Percentiles rank a stretch among this genome's conserved stretches.
Conservation (phyloP, 139 green algal species). For the Mesostigma viride region DNA sequence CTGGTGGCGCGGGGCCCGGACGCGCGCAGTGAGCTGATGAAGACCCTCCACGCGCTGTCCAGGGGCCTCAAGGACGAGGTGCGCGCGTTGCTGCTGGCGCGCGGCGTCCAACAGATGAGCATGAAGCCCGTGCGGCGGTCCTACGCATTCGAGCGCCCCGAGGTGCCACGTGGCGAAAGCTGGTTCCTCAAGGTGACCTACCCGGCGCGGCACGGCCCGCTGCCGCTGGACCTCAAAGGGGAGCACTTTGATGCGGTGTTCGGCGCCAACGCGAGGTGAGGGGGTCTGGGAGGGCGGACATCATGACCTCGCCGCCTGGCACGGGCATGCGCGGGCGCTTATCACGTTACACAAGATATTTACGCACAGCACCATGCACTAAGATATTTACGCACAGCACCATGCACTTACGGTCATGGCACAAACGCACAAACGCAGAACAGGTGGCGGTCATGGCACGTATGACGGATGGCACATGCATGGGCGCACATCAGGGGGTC, state of each 20-base stretch:
- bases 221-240: constrained; percentile 53
- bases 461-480: no score
- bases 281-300: neutral
- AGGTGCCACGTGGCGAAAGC: constrained; percentile 61
- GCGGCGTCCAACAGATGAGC: no score
- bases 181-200: constrained; percentile 83
- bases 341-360: no score
- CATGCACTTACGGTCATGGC: neutral
- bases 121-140: constrained; percentile 35
- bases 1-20: no score
- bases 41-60: no score
- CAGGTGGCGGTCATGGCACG: no score
- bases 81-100: no score
- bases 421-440: neutral
- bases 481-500: no score
- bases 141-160: constrained; percentile 84
- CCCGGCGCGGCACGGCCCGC: constrained; percentile 25
- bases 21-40: no score
- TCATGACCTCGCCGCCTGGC: neutral
- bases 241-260: constrained; percentile 56
- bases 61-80: no score
- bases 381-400: neutral
- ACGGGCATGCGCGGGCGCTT: neutral
- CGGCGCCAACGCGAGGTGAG: constrained; percentile 47
- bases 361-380: neutral